Evolutionary conservation across 768 basidiomycete genomes (phyloP).

Genomic region (Tubosaeta brunneosetosa): DNA sequence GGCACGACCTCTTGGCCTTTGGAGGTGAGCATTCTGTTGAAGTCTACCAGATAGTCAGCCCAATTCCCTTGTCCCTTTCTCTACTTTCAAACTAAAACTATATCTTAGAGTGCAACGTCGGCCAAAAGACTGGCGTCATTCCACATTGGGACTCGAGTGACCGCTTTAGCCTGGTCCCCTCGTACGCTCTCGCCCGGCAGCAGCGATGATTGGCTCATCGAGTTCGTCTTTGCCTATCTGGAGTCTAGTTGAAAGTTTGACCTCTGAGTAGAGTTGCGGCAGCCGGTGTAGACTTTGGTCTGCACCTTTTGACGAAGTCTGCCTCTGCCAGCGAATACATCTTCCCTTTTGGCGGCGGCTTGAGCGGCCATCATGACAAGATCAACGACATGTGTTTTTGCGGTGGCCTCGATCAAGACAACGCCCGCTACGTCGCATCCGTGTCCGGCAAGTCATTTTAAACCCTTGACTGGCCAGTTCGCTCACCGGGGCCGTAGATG

Average conservation of each 20-base stretch:
- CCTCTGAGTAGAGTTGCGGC: conserved; percentile 52
- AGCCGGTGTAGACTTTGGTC: conserved; percentile 63
- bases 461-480: not conserved
- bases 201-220: conserved; percentile 63
- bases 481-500: conserved; percentile 42
- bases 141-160: conserved; percentile 64
- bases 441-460: conserved; percentile 54
- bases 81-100: conserved; percentile 3
- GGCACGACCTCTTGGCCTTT: conserved; percentile 61
- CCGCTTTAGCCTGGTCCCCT: conserved; percentile 77
- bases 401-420: conserved; percentile 66
- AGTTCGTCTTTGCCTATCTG: conserved; percentile 43
- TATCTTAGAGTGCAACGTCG: conserved; percentile 38
- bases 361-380: conserved; percentile 76
- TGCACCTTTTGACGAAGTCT: conserved; percentile 64
- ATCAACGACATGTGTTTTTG: conserved; percentile 79
- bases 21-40: conserved; percentile 72
- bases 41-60: conserved; percentile 58
- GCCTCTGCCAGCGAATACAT: conserved; percentile 44
- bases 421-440: conserved; percentile 70
- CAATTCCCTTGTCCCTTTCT: conserved; percentile 2
- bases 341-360: conserved; percentile 72
- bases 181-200: conserved; percentile 60
- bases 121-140: conserved; percentile 61
- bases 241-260: conserved; percentile 6